Base-by-base conservation (phyloP, 331 rosid species). In the Malus hybrid region DNA sequence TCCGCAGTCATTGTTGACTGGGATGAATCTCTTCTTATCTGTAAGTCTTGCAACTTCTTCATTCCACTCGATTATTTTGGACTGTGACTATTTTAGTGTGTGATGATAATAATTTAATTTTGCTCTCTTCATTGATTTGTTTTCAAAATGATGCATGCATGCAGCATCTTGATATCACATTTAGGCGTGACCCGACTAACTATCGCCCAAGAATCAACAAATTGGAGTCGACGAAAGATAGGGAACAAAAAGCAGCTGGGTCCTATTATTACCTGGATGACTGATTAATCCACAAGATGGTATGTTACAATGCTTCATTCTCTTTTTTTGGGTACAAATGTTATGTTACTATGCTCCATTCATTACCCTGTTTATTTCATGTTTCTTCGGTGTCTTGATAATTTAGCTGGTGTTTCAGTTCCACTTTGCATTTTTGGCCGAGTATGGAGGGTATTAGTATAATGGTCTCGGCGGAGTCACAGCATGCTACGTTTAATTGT, bases 1-100 rank as follows among this genome's bases (percentile, higher is more conserved):
- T 66, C 97, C 99, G 19, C 97, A 92, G 72, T 92, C 89, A 19
- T 76, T 93, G 91, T 80, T 93, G 89, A 83, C 86, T 18, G 97
- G 98, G 77, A 93, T 93, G 97, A 93, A 91, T 71, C 93, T 93
- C 85, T 93, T 93, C 91, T 86, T 93, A 85, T 93, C 98, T 3
- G 98, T 93, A 84, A 89, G 98, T 64, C 30, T 68, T 55, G 14
- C 18, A 58, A 26, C 74, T 55, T 66, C 58, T 39, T 61, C 16
- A 19, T 32, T 71, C 15, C 66, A 20, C 32, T 33, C 6, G 19
- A 36, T 34, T 66, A 14, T 73, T 28, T 64, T 69, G 52, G 28
- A 72, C 62, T 33, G 34, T 28, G 16, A 11, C 18, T 53, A 52
- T 6, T 16, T 0, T 36, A 36, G 11, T 36, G 42, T 28, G 29